Percentiles rank a stretch among this genome's conserved stretches.
Conservation (phyloP, 805 yeast genomes). For the Jamesozyma piceae region DNA sequence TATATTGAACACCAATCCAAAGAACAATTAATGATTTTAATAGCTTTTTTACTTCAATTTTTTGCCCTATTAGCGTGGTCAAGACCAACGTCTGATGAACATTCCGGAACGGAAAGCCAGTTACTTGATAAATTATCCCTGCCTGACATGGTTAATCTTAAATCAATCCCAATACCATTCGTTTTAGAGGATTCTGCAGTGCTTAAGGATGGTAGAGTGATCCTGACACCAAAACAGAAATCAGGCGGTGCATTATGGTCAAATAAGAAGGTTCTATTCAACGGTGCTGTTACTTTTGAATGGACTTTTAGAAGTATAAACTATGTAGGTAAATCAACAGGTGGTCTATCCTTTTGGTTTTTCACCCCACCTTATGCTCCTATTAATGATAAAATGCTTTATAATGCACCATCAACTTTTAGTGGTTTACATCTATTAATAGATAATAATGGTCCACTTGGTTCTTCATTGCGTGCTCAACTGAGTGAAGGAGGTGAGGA, state of each 20-base stretch:
- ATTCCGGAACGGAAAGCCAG: background rate
- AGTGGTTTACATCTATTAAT: slow-evolving; percentile 58
- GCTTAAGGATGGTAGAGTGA: slow-evolving; percentile 44
- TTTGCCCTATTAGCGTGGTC: background rate
- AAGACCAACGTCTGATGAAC: background rate
- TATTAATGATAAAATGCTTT: slow-evolving; percentile 29
- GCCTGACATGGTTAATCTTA: slow-evolving; percentile 31
- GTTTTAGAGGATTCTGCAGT: slow-evolving; percentile 30
- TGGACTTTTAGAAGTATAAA: slow-evolving; percentile 56
- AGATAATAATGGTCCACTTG: slow-evolving; percentile 41
- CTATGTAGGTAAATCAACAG: slow-evolving; percentile 37
- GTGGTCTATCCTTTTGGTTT: slow-evolving; percentile 55
- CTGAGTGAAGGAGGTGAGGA: slow-evolving; percentile 50
- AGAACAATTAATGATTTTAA: background rate
- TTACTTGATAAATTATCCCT: slow-evolving; percentile 16
- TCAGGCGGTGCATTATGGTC: slow-evolving; percentile 42
- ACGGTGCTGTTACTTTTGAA: slow-evolving; percentile 48
- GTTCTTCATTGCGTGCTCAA: slow-evolving; percentile 47
- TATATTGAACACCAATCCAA: too few relatives aligned
- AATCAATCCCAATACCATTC: slow-evolving; percentile 29
- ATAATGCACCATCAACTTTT: slow-evolving; percentile 47
- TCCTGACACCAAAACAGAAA: slow-evolving; percentile 38
- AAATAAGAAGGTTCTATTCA: slow-evolving; percentile 22
- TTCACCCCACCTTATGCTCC: slow-evolving; percentile 20
- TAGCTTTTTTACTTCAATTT: background rate